These are phyloP conservation scores for Sungouiella thailandica DNA, from an alignment of 805 yeast species.

Conservation along the genomic window DNA sequence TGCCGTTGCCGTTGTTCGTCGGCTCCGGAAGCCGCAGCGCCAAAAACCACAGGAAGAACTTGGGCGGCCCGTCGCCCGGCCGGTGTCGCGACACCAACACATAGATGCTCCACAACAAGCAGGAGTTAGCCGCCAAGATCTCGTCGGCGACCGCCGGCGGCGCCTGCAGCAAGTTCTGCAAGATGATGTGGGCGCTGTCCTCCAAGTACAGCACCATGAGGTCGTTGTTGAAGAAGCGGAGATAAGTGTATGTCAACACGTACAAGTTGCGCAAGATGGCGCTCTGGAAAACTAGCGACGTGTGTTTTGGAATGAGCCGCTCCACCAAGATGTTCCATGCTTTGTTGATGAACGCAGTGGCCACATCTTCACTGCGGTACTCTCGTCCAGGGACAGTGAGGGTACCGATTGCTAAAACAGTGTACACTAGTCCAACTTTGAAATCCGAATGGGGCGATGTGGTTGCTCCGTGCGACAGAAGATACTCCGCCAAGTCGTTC, in stretches of 20 bases:
- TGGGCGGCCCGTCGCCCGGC: constrained; percentile 20
- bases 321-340: constrained; percentile 41
- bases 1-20: too few relatives aligned
- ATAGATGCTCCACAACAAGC: constrained; percentile 47
- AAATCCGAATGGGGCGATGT: constrained; percentile 22
- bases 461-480: constrained; percentile 17
- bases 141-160: constrained; percentile 18
- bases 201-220: constrained; percentile 47
- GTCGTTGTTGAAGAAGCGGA: constrained; percentile 41
- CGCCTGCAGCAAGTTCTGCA: constrained; percentile 27
- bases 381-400: constrained; percentile 17
- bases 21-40: too few relatives aligned
- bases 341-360: constrained; percentile 35
- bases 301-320: constrained; percentile 30
- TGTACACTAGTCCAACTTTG: constrained; percentile 36
- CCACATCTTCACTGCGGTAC: constrained; percentile 22
- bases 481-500: constrained; percentile 18
- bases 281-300: constrained; percentile 22
- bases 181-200: constrained; percentile 40
- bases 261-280: constrained; percentile 45
- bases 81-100: constrained; percentile 38
- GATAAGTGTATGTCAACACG: constrained; percentile 38
- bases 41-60: constrained; percentile 15
- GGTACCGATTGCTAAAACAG: constrained; percentile 43
- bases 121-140: constrained; percentile 26